Evolutionary conservation across 768 basidiomycete genomes (phyloP).

Genomic region (Leccinum uliginosum): DNA sequence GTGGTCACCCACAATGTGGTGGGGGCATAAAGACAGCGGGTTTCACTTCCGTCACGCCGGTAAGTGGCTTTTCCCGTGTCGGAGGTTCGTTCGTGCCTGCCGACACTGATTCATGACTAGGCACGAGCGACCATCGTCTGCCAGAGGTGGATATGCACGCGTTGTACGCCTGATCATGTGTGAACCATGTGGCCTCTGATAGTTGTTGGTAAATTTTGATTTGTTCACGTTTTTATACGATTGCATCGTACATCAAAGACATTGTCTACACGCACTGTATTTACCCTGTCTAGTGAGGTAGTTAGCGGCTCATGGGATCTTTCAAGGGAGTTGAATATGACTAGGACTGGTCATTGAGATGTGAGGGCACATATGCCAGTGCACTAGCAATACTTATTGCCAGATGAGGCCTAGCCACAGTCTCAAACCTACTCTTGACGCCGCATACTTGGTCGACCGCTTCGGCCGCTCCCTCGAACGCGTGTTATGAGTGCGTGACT

Average conservation of each 20-base stretch:
- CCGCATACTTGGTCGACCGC: no score
- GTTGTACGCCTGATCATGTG: background rate
- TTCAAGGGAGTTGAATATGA: background rate
- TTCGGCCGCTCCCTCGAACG: no score
- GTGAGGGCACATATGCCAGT: no score
- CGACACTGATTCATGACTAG: constrained; percentile 4
- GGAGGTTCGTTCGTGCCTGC: background rate
- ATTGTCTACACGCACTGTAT: background rate
- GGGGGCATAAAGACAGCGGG: constrained; percentile 20
- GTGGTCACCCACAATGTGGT: constrained; percentile 32
- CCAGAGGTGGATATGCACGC: constrained; percentile 16
- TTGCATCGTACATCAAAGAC: background rate
- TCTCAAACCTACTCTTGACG: no score
- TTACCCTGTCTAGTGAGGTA: background rate
- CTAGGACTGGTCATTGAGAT: no score
- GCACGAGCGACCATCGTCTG: constrained; percentile 22
- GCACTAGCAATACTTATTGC: no score
- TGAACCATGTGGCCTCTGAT: background rate
- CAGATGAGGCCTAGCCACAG: no score
- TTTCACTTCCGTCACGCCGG: constrained; percentile 17
- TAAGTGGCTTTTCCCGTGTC: constrained; percentile 6
- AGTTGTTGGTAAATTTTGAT: background rate
- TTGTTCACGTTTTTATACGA: background rate
- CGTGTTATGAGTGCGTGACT: no score
- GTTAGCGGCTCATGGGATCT: background rate